Base-by-base conservation (phyloP, 2,329 filamentous ascomycete species). In the Cytospora piceae region DNA sequence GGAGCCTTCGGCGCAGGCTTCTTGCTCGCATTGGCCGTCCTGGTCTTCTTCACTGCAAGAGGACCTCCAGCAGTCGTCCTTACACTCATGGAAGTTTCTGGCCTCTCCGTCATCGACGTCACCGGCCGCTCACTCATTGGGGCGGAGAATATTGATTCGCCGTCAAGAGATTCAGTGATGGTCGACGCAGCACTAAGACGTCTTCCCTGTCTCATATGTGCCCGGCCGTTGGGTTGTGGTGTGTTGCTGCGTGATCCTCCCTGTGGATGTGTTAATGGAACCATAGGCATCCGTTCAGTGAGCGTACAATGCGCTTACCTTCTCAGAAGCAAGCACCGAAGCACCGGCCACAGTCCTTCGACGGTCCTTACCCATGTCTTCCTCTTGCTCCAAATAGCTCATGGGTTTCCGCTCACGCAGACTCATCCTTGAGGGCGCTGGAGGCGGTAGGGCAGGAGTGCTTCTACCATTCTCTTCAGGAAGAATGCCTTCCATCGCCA, bases 351-450 rank as follows among this genome's bases (percentile, higher is more conserved):
- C 84, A 0, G 89, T 92, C 68, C 81, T 89, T 62, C 90, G 81
- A 37, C 90, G 83, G 69, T 79, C 80, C 69, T 79, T 80, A 11
- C 64, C 77, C 34, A 79, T 78, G 6, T 77, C 72, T 24, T 82
- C 79, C 46, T 82, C 82, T 58, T 84, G 83, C 15, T 84, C 82
- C 2, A 83, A 81, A n/a, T 81, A 78, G 61, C 82, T 88, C 9
- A 82, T 76, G 15, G 80, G 79, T 73, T 90, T 93, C 67, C 92
- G 86, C 64, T 90, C 88, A 37, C 93, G 86, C 61, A 95, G 80
- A 68, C 92, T 88, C 85, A 90, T 91, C 65, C 90, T 84, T n/a
- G 82, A 84, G 7, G 86, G 82, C 15, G 80, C 75, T 3, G 79
- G 71, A 32, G 80, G 68, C 39, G 70, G 64, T 0, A 71, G 54